These are phyloP conservation scores for Trichoderma oligosporum DNA, from an alignment of 2,329 filamentous ascomycete genomes.

Conservation along the genomic window DNA sequence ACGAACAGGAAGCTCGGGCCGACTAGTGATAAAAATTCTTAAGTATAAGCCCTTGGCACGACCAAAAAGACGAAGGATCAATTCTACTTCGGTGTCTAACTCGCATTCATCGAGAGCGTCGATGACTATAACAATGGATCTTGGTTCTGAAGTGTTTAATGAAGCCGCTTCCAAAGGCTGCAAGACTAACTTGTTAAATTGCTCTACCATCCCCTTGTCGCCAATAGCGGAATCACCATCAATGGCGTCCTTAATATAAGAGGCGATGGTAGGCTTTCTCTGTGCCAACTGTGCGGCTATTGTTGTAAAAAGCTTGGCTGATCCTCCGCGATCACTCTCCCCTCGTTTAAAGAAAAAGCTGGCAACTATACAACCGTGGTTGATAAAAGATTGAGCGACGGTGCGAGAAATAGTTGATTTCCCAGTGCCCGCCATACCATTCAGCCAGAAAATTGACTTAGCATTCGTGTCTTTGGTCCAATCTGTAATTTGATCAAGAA, in stretches of 20 bases:
- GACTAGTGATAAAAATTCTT: constrained; percentile 41
- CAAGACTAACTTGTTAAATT: not conserved
- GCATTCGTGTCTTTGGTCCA: not conserved
- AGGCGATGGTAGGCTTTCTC: not conserved
- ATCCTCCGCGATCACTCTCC: not conserved
- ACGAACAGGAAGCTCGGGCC: constrained; percentile 38
- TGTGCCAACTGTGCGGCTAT: not conserved
- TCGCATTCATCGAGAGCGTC: constrained; percentile 4
- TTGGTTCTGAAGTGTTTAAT: not conserved
- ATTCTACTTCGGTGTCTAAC: not conserved
- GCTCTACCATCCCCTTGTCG: not conserved
- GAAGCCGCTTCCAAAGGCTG: constrained; percentile 1
- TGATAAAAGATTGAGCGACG: not conserved
- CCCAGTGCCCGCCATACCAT: not conserved
- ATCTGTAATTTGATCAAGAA: not conserved
- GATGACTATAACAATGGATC: not conserved
- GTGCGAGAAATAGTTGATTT: constrained; percentile 8
- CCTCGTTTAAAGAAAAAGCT: constrained; percentile 8
- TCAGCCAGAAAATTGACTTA: constrained; percentile 2
- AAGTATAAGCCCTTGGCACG: constrained; percentile 18
- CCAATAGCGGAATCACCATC: not conserved
- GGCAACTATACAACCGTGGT: not conserved
- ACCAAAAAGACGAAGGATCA: not conserved
- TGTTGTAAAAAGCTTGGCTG: not conserved
- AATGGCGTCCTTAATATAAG: not conserved